Base-by-base conservation (phyloP, 2,329 filamentous ascomycete genomes). In the Aspergillus novofumigatus region DNA sequence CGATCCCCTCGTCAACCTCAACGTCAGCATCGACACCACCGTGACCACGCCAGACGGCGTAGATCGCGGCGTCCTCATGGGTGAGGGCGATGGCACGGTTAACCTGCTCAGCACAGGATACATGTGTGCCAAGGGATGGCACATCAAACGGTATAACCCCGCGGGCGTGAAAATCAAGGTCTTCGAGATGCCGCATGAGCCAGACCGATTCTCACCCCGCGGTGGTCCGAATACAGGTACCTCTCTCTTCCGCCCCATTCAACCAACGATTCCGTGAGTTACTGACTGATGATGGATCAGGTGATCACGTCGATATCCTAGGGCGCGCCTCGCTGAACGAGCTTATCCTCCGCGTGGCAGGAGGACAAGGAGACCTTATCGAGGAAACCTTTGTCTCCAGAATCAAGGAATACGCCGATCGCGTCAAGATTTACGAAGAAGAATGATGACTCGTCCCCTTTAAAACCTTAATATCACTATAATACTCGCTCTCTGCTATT, bases 71-170 rank as follows among this genome's bases (percentile, higher is more conserved):
- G 91, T 99, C n/a, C 82, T 96, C 35, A 88, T 97, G 81, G 93
- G 93, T 41, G 94, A 97, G 73, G 94, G 94, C 3, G 94, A 99
- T 66, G 94, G 94, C 1, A 99, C 94, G 0, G 94, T 99, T 45
- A 96, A 92, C 62, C 75, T 99, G n/a, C 77, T 99, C 10, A 95
- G 90, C 65, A 86, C 86, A 0, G 94, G 93, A 2, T 99, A 97
- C 72, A 97, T 99, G 94, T 99, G 94, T 73, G 89, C 91, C 65
- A 91, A 88, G 67, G 94, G 94, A 3, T 99, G 94, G 94, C 86
- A 87, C 57, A 89, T 97, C 74, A 92, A 91, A 74, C 84, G 94
- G 38, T 99, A 95, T 72, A 99, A 99, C 68, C 94, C 94, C 0
- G 89, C 91, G 0, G 87, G 88, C 1, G 83, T 88, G 32, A 86